Evolutionary conservation across 2,329 filamentous ascomycete genomes (phyloP), one percentile per base, ranked within the genome.

Genomic region (Tolypocladium guangdongense): DNA sequence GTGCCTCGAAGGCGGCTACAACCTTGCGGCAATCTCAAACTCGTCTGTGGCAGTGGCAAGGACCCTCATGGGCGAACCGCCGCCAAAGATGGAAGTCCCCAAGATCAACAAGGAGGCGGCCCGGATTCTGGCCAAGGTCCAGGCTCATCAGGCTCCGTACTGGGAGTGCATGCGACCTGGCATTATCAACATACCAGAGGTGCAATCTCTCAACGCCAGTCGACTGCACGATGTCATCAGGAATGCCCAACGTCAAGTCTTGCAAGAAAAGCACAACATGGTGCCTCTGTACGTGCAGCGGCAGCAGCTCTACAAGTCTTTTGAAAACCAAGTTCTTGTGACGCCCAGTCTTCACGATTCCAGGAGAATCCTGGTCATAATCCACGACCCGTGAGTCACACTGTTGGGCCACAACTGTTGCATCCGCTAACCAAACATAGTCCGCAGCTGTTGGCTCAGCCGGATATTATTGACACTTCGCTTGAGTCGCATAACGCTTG

Each of bases 1-100:
- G 10, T 96, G 91, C 65, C 77, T 99, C 2, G 93, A 99, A 72
- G 93, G 93, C 24, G 93, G 93, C 10, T 99, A 99, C 70, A 97
- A 97, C 62, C 81, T 99, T 27, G 77, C 83, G 49, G 93, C 93
- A 0, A 99, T 99, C 55, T 95, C 93, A 0, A 84, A 88, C 54
- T 97, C 93, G 5, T 91, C 93, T 1, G 78, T 96, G 5, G 90
- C 92, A 3, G 93, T 99, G 1, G 93, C 90, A 1, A 84, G 84
- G 55, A 96, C 92, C 0, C 76, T 99, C 46, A 97, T 99, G 90
- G 90, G 93, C 24, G 91, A 99, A 63, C 89, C 92, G 12, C 93
- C 93, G 3, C 78, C 80, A 43, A 73, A 76, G 61, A 78, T 85
- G 67, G 66, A 71, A 16, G 67, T 84, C 2, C 75, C 80, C 8